These are phyloP conservation scores for Microascus cirrosus DNA, from an alignment of 2,329 filamentous ascomycete genomes.

Conservation along the genomic window DNA sequence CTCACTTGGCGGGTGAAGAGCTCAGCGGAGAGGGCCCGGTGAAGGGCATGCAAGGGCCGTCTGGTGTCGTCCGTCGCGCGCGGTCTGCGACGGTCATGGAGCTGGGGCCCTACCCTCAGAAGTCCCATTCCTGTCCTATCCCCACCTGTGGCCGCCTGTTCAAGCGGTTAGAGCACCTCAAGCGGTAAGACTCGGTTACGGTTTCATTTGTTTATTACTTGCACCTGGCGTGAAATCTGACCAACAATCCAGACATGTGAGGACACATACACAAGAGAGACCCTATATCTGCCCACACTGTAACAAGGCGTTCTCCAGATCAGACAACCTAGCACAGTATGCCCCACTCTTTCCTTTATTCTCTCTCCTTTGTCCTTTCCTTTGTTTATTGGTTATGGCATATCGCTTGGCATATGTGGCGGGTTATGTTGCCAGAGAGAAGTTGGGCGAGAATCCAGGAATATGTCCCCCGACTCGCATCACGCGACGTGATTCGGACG, in stretches of 20 bases:
- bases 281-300: constrained; percentile 96
- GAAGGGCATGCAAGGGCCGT: constrained; percentile 53
- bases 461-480: background rate
- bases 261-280: constrained; percentile 98
- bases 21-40: constrained; percentile 34
- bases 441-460: no score
- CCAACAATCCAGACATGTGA: constrained; percentile 72
- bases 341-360: constrained; percentile 27
- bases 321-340: constrained; percentile 98
- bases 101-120: constrained; percentile 89
- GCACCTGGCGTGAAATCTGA: constrained; percentile 31
- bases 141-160: constrained; percentile 94
- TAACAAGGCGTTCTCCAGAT: constrained; percentile 97
- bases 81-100: constrained; percentile 95
- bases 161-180: constrained; percentile 98
- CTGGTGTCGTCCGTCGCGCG: constrained; percentile 75
- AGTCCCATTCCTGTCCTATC: constrained; percentile 98
- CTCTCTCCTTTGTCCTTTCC: constrained; percentile 22
- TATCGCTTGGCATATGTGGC: no score
- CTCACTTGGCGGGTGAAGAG: constrained; percentile 52
- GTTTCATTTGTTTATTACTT: constrained; percentile 26
- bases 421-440: no score
- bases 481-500: background rate
- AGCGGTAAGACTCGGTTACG: constrained; percentile 61
- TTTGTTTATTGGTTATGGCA: constrained; percentile 17